Evolutionary conservation across 495 filamentous ascomycete species (phyloP).

Genomic region (Tuber calosporum): DNA sequence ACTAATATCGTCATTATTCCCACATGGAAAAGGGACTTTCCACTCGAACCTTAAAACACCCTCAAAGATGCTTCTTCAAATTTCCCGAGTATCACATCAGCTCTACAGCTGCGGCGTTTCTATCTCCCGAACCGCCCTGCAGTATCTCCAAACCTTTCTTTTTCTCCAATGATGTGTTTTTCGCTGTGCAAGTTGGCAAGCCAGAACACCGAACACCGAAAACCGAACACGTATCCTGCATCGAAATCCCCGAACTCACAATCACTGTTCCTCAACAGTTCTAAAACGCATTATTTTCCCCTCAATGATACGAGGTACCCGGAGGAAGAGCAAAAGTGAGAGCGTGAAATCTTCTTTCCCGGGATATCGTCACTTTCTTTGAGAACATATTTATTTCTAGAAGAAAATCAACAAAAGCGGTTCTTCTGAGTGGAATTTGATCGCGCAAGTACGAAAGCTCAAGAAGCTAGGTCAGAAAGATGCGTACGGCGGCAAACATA

Average conservation of each 20-base stretch:
- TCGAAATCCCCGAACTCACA: neutral
- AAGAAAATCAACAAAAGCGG: neutral
- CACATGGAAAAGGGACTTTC: neutral
- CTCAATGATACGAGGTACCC: neutral
- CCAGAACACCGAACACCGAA: neutral
- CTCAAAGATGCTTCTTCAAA: neutral
- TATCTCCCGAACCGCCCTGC: neutral
- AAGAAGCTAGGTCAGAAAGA: neutral
- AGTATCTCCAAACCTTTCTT: neutral
- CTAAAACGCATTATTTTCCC: neutral
- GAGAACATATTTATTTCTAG: neutral
- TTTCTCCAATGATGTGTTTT: neutral
- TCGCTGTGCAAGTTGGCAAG: neutral
- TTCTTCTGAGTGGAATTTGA: neutral
- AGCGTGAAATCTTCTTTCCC: neutral
- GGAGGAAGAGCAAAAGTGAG: neutral
- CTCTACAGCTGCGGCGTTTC: neutral
- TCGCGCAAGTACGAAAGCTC: neutral
- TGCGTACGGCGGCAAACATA: neutral
- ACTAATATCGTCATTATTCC: neutral
- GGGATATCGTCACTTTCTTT: neutral
- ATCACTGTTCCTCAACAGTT: neutral
- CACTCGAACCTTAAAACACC: neutral
- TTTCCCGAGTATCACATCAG: constrained; percentile 4
- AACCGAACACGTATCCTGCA: constrained; percentile 1